A percentile compares a stretch with the other conserved stretches of the same genome.
These are phyloP conservation scores for Leishmania braziliensis DNA, from an alignment of 208 protist genomes.

Conservation along the genomic window DNA sequence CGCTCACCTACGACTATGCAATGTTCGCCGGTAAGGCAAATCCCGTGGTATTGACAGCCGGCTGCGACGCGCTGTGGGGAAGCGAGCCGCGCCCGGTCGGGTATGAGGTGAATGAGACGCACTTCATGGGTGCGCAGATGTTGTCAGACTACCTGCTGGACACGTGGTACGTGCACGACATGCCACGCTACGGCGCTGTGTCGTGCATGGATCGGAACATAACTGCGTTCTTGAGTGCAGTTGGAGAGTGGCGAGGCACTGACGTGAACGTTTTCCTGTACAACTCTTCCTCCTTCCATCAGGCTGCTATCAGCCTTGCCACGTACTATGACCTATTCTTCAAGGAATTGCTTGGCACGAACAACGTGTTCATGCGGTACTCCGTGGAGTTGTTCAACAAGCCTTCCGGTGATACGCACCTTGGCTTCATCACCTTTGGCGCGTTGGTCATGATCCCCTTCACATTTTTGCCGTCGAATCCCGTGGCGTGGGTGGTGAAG, in stretches of 20 bases:
- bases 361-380: constrained; percentile 8
- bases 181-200: constrained; percentile 14
- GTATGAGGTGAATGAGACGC: constrained; percentile 10
- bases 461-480: constrained; percentile 52
- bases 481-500: constrained; percentile 69
- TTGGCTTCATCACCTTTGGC: constrained; percentile 41
- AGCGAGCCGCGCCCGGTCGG: background rate
- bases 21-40: constrained; percentile 35
- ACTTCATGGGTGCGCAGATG: background rate
- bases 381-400: constrained; percentile 17
- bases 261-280: constrained; percentile 29
- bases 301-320: constrained; percentile 39
- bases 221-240: constrained; percentile 16
- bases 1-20: constrained; percentile 24
- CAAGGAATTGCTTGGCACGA: background rate
- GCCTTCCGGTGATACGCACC: background rate
- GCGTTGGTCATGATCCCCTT: constrained; percentile 64
- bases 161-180: constrained; percentile 32
- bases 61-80: constrained; percentile 27
- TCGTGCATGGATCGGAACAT: constrained; percentile 29
- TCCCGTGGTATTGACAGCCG: constrained; percentile 33
- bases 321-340: constrained; percentile 69
- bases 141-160: constrained; percentile 59
- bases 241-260: too few species aligned
- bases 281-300: constrained; percentile 26